These are phyloP conservation scores for Yamadazyma sp. DNA, from an alignment of 805 yeast genomes.

Conservation along the genomic window DNA sequence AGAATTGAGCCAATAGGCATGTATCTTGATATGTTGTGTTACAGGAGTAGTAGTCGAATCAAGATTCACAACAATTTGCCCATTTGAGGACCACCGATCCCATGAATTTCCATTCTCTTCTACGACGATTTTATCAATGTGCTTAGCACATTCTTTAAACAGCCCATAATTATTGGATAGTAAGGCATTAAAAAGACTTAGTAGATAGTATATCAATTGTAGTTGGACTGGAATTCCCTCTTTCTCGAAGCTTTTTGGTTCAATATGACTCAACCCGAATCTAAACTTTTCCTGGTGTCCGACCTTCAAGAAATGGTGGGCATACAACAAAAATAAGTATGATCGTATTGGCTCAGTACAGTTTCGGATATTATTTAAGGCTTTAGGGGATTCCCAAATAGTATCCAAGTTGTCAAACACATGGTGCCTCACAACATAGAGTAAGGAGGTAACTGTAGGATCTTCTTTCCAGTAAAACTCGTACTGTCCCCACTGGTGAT, in stretches of 20 bases:
- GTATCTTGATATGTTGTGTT: not conserved
- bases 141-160: slow-evolving; percentile 2
- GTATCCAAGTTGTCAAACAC: not conserved
- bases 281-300: not conserved
- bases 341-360: not conserved
- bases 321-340: not conserved
- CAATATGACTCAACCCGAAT: not conserved
- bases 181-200: not conserved
- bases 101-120: not conserved
- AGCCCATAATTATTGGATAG: not conserved
- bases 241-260: not conserved
- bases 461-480: slow-evolving; percentile 1
- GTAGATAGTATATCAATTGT: not conserved
- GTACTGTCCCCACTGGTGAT: not conserved
- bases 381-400: not conserved
- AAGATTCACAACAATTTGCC: not conserved
- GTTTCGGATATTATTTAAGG: not conserved
- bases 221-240: slow-evolving; percentile 3
- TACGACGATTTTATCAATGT: slow-evolving; percentile 1
- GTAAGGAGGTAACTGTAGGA: not conserved
- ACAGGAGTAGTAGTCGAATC: not conserved
- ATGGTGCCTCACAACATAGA: slow-evolving; percentile 1
- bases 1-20: slow-evolving; percentile 3
- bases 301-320: not conserved
- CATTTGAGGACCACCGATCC: slow-evolving; percentile 2